A percentile compares a stretch with the other conserved stretches of the same genome.
These are phyloP conservation scores for Incumbomyces lentus DNA, from an alignment of 2,329 filamentous ascomycete species.

Conservation along the genomic window DNA sequence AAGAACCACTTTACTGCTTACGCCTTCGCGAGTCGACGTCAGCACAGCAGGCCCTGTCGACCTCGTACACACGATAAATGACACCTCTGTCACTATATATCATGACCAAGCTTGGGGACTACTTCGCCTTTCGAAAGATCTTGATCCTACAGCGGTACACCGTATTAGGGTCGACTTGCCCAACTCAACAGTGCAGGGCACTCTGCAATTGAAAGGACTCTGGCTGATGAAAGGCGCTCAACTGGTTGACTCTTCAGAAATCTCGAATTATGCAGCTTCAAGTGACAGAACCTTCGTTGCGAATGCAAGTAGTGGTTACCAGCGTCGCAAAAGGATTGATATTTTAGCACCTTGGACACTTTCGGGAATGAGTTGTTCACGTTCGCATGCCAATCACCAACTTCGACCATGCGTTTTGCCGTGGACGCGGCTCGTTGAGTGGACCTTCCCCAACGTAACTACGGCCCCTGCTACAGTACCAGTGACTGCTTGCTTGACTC, in stretches of 20 bases:
- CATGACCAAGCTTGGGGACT: conserved; percentile 8
- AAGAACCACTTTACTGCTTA: neutral
- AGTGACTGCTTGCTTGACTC: neutral
- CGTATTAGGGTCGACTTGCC: conserved; percentile 17
- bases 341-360: too few species aligned
- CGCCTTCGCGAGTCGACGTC: neutral
- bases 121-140: conserved; percentile 15
- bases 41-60: conserved; percentile 3
- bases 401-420: too few species aligned
- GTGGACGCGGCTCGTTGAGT: neutral
- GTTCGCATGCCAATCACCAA: too few species aligned
- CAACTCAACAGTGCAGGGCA: conserved; percentile 9
- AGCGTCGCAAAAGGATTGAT: too few species aligned
- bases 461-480: conserved; percentile 7
- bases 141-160: conserved; percentile 17
- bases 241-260: neutral
- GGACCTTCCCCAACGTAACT: neutral
- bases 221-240: conserved; percentile 22
- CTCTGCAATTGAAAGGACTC: conserved; percentile 22
- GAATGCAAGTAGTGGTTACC: too few species aligned
- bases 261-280: too few species aligned
- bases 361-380: too few species aligned
- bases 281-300: too few species aligned
- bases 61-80: conserved; percentile 9
- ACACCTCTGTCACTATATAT: neutral